Evolutionary conservation across 257 asterid species (phyloP).

Genomic region (Scutellaria barbata): DNA sequence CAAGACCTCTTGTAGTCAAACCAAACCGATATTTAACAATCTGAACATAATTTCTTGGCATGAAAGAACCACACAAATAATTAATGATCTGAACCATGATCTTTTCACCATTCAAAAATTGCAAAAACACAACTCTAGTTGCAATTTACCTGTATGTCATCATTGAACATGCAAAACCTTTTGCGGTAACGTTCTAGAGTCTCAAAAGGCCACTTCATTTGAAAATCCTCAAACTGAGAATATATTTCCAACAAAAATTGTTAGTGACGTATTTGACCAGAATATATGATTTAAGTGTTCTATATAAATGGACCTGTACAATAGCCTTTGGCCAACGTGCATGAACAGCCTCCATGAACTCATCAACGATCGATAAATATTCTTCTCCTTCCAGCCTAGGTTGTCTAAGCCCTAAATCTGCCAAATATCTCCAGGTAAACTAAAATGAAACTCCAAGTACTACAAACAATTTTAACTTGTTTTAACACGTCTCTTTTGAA

Average conservation of each 20-base stretch:
- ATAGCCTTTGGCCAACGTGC: slow-evolving; percentile 99
- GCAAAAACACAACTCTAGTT: no score
- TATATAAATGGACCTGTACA: slow-evolving; percentile 75
- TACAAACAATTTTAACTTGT: no score
- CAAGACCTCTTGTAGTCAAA: no score
- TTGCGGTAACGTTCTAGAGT: slow-evolving; percentile 88
- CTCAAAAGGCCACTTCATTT: slow-evolving; percentile 99
- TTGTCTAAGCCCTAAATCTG: slow-evolving; percentile 95
- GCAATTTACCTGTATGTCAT: no score
- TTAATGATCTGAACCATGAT: no score
- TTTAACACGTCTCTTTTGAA: no score
- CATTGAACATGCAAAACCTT: slow-evolving; percentile 98
- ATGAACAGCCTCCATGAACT: slow-evolving; percentile 98
- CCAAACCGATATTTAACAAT: no score
- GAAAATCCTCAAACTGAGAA: slow-evolving; percentile 94
- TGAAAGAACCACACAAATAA: no score
- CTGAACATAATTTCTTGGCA: no score
- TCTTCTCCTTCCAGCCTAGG: slow-evolving; percentile 97
- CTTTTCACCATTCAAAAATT: no score
- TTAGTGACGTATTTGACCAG: slow-evolving; percentile 36
- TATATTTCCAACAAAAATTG: slow-evolving; percentile 34
- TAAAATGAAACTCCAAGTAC: no score
- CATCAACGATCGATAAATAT: slow-evolving; percentile 82
- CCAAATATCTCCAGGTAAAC: slow-evolving; percentile 42
- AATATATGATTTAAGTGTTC: slow-evolving; percentile 23